Evolutionary conservation across 2,329 filamentous ascomycete genomes (phyloP), one percentile per base, ranked within the genome.

Genomic region (Colletotrichum sp.): DNA sequence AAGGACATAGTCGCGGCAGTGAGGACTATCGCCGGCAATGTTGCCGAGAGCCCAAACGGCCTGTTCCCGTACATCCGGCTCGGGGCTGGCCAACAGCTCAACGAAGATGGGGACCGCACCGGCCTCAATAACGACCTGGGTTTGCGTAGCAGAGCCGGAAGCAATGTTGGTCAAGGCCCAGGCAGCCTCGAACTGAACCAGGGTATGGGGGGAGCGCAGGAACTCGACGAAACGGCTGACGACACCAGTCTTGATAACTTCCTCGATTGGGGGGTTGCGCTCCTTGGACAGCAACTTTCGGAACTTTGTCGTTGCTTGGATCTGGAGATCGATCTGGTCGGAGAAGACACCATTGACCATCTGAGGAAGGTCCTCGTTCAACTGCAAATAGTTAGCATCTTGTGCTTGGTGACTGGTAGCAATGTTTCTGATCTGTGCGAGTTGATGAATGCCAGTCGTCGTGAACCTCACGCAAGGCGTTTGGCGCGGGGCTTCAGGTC

Each of bases 101-200:
- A 99, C 96, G 82, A 99, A 99, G 85, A 99, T 99, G 73, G 97
- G 97, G 57, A 99, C 97, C 78, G 97, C 97, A 80, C 97, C 97
- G 78, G 97, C 96, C 87, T 99, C 96, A 82, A 99, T 99, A 80
- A 99, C 97, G 69, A 99, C 97, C 87, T 99, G 97, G 78, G 97
- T 99, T 89, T 99, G 97, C 81, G 95, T 94, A 76, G 97, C 97
- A 75, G 96, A 99, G 78, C 97, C 97, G 66, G 96, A 99, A 77
- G 97, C 97, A 86, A 99, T 99, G 90, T 99, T 99, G 89, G 97
- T 99, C 83, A 99, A 90, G 78, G 97, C 97, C 97, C 97, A 99
- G 58, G 97, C 97, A 82, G 97, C 97, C 90, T 99, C 97, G 84
- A 99, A 99, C 87, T 99, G 97, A 72, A 99, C 97, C 65, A 99